Base-by-base conservation (phyloP, 352 stramenopile species). In the Globisporangium orthogonon region DNA sequence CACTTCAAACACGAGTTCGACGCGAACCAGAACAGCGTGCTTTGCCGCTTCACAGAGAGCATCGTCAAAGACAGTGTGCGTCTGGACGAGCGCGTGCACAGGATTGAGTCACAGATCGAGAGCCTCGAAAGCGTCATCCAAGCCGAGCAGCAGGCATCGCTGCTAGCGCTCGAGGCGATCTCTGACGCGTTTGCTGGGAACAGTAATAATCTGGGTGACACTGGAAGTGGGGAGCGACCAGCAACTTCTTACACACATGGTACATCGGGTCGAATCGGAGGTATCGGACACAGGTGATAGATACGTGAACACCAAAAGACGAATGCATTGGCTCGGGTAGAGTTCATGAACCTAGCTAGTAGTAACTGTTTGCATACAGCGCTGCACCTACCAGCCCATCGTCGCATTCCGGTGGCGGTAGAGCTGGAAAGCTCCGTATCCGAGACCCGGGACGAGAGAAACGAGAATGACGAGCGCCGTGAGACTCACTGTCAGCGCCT, bases 1-100 rank as follows among this genome's bases (percentile, higher is more conserved):
- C 76, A 84, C 47, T 84, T 87, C 56, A 87, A 87, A 47, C 65
- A 74, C 10, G 76, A 87, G 50, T 80, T 84, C 30, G 74, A 84
- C 50, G 47, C 58, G 13, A 81, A 83, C 41, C 76, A 87, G 64
- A 67, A 52, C 15, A 62, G 37, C 17, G 67, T 79, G 18, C 60
- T 87, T 44, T 65, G 66, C 3, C 60, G 70, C 3, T 87, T 87
- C 55, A 79, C 71, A 10, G 76, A 86, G 35, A 85, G 62, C 43
- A 69, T 86, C 48, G 71, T 68, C 10, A 65, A 62, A 1, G 79
- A 89, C 58, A 67, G 71, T 2, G 58, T 65, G 9, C 70, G 69
- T n/a, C 50, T 89, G 17, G 74, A 83, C 50, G 63, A 83, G 18
- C 76, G 79, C 29, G 72, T 89, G 54, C 43, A 60, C n/a, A 61